Evolutionary conservation across 176 grass and related monocot genomes (phyloP).

Genomic region (Poa pratensis): DNA sequence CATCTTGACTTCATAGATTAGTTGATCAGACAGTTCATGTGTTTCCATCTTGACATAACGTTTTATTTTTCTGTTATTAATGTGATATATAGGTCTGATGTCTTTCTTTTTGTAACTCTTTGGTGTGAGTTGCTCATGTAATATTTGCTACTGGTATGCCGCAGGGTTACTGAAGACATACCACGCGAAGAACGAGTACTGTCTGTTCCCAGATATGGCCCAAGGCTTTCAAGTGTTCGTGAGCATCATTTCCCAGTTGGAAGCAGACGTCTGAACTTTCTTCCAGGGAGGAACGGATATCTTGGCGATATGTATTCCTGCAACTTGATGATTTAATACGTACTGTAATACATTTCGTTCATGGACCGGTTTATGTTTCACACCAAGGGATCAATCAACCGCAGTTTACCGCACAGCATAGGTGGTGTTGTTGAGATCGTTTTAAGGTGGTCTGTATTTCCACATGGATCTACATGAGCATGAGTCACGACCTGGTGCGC

Average conservation of each 20-base stretch:
- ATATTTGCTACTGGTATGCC: not conserved
- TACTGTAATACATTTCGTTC: not conserved
- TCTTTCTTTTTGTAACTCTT: not conserved
- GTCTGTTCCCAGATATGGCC: slow-evolving; percentile 89
- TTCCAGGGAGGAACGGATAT: not conserved
- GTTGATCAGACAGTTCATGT: not conserved
- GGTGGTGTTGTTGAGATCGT: not conserved
- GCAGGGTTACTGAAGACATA: slow-evolving; percentile 89
- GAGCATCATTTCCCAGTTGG: slow-evolving; percentile 90
- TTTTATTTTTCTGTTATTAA: not conserved
- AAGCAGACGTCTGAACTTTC: slow-evolving; percentile 49
- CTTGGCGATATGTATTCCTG: not conserved
- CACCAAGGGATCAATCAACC: not conserved
- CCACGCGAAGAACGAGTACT: slow-evolving; percentile 93
- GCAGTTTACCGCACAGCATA: not conserved
- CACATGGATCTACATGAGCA: not conserved
- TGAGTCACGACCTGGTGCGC: too few species aligned
- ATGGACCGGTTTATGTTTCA: not conserved
- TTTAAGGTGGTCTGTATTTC: not conserved
- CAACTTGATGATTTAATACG: not conserved
- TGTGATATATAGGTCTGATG: not conserved
- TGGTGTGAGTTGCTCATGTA: slow-evolving; percentile 17
- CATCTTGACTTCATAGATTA: not conserved
- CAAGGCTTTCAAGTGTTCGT: slow-evolving; percentile 87
- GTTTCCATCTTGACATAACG: not conserved